Conservation (phyloP, 2,329 filamentous ascomycete genomes). For the Shiraia bambusicola region DNA sequence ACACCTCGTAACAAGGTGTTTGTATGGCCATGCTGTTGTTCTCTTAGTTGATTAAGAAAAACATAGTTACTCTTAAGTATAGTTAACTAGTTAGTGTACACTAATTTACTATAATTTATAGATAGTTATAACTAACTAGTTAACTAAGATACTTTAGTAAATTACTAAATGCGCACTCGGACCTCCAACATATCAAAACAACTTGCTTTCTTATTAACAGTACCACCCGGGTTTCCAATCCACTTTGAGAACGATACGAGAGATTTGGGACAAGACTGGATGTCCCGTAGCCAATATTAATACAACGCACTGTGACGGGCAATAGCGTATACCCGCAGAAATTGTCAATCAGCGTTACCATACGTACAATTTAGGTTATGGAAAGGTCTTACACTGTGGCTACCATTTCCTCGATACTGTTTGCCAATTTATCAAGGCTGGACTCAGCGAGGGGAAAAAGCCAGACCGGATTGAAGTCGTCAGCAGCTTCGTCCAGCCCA, state of each 20-base stretch:
- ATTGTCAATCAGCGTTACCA: conserved; percentile 2
- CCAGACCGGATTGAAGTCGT: not conserved
- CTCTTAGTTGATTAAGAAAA: no score
- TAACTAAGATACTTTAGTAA: no score
- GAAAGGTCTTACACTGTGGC: conserved; percentile 4
- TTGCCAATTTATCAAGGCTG: conserved; percentile 2
- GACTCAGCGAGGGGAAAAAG: not conserved
- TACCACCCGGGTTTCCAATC: conserved; percentile 5
- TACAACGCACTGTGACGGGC: conserved; percentile 2
- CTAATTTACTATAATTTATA: no score
- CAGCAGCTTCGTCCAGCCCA: no score
- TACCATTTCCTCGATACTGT: conserved; percentile 1
- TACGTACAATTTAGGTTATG: conserved; percentile 1
- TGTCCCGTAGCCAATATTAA: conserved; percentile 1
- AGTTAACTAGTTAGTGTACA: no score
- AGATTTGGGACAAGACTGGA: conserved; percentile 1
- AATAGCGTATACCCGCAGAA: conserved; percentile 1
- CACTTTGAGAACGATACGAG: not conserved
- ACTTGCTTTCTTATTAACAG: conserved; percentile 4
- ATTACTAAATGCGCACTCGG: not conserved
- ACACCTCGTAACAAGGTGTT: no score
- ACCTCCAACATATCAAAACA: conserved; percentile 2
- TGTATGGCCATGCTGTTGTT: no score
- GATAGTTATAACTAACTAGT: no score
- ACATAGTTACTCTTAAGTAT: no score